Conservation (phyloP, 331 rosid species). For the Spiraea crenata region DNA sequence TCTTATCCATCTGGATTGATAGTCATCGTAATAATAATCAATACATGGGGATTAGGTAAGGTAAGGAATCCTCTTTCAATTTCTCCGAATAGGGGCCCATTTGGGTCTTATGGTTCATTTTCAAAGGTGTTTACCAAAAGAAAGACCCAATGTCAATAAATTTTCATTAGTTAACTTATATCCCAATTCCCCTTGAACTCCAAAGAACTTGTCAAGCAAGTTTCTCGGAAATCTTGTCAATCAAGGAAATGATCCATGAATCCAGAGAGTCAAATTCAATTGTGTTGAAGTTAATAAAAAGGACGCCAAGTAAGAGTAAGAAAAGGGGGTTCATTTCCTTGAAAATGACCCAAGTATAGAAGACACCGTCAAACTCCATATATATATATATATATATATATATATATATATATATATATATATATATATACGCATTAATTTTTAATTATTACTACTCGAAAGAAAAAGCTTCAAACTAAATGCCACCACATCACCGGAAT, state of each 20-base stretch:
- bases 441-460: too few species aligned
- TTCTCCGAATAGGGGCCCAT: background rate
- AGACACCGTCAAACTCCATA: too few species aligned
- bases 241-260: background rate
- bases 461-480: too few species aligned
- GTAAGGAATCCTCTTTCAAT: background rate
- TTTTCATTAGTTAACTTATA: too few species aligned
- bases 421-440: too few species aligned
- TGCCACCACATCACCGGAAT: too few species aligned
- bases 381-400: too few species aligned
- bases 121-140: background rate
- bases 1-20: background rate
- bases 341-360: background rate
- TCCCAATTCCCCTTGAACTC: background rate
- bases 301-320: background rate
- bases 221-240: constrained; percentile 3
- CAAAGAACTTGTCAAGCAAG: background rate
- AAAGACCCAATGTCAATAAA: background rate
- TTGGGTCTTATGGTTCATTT: background rate
- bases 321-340: background rate
- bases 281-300: background rate
- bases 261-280: background rate
- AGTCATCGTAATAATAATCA: too few species aligned
- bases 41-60: too few species aligned
- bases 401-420: too few species aligned